phyloP scores from a whole-genome alignment of 345 rosid species.

The Trapa bicornis region DNA sequence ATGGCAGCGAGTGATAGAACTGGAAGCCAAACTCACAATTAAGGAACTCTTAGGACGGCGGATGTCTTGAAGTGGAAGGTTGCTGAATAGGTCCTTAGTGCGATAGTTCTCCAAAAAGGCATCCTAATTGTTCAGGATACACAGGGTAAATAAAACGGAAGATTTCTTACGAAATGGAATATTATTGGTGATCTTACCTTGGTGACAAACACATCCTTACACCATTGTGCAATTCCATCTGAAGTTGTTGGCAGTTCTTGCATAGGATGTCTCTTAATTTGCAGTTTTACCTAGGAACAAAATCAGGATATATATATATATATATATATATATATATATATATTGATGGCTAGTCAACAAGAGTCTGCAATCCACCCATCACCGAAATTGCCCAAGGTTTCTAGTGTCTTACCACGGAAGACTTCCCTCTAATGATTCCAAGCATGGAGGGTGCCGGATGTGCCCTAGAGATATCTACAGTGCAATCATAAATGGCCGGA shows the following conservation, averaged over 20 bases:
- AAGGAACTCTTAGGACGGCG: slow-evolving; percentile 47
- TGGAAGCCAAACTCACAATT: slow-evolving; percentile 15
- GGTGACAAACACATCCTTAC: slow-evolving; percentile 53
- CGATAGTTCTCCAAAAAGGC: slow-evolving; percentile 41
- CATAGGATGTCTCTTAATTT: slow-evolving; percentile 47
- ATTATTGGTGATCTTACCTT: slow-evolving; percentile 28
- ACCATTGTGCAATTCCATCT: slow-evolving; percentile 69
- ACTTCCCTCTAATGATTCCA: slow-evolving; percentile 59
- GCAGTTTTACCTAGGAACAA: slow-evolving; percentile 35
- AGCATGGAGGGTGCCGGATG: slow-evolving; percentile 69
- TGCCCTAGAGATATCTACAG: slow-evolving; percentile 54
- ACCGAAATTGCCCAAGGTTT: background rate
- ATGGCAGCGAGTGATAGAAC: too few relatives aligned
- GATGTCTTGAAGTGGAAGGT: slow-evolving; percentile 30
- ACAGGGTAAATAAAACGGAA: background rate
- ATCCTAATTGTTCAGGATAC: slow-evolving; percentile 26
- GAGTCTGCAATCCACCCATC: background rate
- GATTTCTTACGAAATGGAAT: too few relatives aligned
- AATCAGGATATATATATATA: background rate
- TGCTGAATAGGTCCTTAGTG: slow-evolving; percentile 32
- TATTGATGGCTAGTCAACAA: background rate
- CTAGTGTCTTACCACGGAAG: slow-evolving; percentile 58
- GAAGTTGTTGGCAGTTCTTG: slow-evolving; percentile 51
- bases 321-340: background rate
- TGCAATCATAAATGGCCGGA: slow-evolving; percentile 84